These are phyloP conservation scores for Chalciporus chontae DNA, from an alignment of 768 basidiomycete species.

Conservation along the genomic window DNA sequence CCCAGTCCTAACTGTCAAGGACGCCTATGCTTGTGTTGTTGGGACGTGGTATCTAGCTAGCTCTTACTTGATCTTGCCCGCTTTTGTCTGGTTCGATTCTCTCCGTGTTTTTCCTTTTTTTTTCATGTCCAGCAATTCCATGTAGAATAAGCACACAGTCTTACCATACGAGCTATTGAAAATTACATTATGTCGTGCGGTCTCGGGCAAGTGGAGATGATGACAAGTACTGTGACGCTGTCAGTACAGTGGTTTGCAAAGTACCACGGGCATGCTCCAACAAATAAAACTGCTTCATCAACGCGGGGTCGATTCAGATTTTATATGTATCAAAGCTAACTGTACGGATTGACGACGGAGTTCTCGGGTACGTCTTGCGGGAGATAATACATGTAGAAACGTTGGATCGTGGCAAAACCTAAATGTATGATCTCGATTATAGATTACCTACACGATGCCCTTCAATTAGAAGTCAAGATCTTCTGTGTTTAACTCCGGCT, in stretches of 20 bases:
- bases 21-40: constrained; percentile 1
- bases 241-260: too few relatives aligned
- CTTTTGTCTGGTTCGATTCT: constrained; percentile 8
- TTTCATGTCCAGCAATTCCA: constrained; percentile 29
- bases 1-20: constrained; percentile 4
- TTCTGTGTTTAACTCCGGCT: constrained; percentile 24
- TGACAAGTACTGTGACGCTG: too few relatives aligned
- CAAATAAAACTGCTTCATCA: too few relatives aligned
- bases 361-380: too few relatives aligned
- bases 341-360: too few relatives aligned
- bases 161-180: constrained; percentile 25
- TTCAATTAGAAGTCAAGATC: constrained; percentile 14
- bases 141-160: constrained; percentile 33
- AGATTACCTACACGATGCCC: not conserved
- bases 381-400: too few relatives aligned
- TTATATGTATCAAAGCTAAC: too few relatives aligned
- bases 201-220: too few relatives aligned
- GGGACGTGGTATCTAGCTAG: constrained; percentile 21
- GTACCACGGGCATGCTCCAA: too few relatives aligned
- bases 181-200: constrained; percentile 7
- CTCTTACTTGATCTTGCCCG: constrained; percentile 22
- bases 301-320: too few relatives aligned
- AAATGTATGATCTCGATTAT: too few relatives aligned
- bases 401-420: too few relatives aligned
- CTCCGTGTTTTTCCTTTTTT: constrained; percentile 4